Conservation (phyloP, 805 yeast species). For the Candida arabinofermentans region DNA sequence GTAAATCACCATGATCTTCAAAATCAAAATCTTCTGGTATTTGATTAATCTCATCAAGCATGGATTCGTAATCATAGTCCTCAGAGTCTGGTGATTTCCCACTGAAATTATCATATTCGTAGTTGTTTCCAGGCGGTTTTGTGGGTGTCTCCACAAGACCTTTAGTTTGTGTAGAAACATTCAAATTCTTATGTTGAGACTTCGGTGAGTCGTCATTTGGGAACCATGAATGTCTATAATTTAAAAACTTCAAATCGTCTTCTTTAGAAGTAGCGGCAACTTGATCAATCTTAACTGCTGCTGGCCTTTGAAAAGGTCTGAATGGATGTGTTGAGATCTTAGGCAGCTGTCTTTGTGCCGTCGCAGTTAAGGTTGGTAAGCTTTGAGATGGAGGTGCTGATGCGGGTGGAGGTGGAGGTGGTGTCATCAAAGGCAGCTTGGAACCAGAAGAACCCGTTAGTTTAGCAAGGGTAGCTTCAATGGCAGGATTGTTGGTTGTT, state of each 20-base stretch:
- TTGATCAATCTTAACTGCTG: slow-evolving; percentile 18
- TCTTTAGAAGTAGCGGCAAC: slow-evolving; percentile 8
- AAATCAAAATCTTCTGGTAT: slow-evolving; percentile 35
- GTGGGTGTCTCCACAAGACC: background rate
- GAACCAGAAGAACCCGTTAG: background rate
- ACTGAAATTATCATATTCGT: background rate
- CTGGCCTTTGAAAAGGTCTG: slow-evolving; percentile 1
- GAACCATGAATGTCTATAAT: slow-evolving; percentile 26
- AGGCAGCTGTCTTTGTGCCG: background rate
- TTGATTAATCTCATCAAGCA: slow-evolving; percentile 34
- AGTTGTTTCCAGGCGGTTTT: background rate
- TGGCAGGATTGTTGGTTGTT: background rate
- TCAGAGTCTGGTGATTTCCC: slow-evolving; percentile 1
- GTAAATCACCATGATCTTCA: slow-evolving; percentile 6
- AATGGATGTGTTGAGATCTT: background rate
- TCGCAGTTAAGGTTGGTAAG: background rate
- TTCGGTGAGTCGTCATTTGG: slow-evolving; percentile 21
- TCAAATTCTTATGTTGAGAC: background rate
- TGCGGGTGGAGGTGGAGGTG: background rate
- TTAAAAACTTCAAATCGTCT: slow-evolving; percentile 20
- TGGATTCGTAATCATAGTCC: slow-evolving; percentile 16
- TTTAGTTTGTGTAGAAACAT: background rate
- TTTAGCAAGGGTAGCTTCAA: slow-evolving; percentile 2
- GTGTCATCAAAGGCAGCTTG: background rate
- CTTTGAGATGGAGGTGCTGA: slow-evolving; percentile 3